Percentiles rank a stretch among this genome's conserved stretches.
These are phyloP conservation scores for Rhizopogon roseolus DNA, from an alignment of 768 basidiomycete species.

Conservation along the genomic window DNA sequence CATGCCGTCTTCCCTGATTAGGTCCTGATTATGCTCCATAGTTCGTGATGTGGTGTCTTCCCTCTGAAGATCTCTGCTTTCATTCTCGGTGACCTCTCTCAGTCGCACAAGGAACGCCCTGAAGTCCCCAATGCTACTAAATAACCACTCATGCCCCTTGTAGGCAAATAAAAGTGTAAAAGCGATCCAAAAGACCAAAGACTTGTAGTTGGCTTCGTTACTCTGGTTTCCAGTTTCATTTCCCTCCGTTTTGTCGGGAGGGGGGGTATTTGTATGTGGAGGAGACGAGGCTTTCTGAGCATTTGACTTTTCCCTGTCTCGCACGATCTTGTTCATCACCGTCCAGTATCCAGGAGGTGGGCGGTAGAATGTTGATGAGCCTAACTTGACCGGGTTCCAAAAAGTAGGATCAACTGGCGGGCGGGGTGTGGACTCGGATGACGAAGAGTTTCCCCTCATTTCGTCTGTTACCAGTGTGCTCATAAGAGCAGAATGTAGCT, in stretches of 20 bases:
- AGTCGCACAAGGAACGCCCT: neutral
- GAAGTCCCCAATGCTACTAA: neutral
- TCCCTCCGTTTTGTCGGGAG: neutral
- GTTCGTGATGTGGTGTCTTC: too few species aligned
- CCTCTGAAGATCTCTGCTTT: neutral
- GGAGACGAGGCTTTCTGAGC: neutral
- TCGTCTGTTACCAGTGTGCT: neutral
- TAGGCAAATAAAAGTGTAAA: neutral
- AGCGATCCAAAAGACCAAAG: neutral
- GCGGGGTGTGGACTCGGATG: neutral
- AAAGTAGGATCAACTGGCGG: neutral
- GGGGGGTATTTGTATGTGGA: neutral
- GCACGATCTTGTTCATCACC: neutral
- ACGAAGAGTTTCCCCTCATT: too few species aligned
- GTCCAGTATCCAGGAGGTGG: neutral
- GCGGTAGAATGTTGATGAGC: neutral
- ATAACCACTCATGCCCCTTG: neutral
- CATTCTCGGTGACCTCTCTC: neutral
- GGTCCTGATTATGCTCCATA: too few species aligned
- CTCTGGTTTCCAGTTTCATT: neutral
- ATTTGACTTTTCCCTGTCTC: neutral
- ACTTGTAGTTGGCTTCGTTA: too few species aligned
- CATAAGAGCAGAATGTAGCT: neutral
- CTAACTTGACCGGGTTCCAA: neutral
- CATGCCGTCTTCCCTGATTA: too few species aligned